Evolutionary conservation across 225 moss, liverwort and hornwort genomes (phyloP).

Genomic region (Marchantia paleacea): DNA sequence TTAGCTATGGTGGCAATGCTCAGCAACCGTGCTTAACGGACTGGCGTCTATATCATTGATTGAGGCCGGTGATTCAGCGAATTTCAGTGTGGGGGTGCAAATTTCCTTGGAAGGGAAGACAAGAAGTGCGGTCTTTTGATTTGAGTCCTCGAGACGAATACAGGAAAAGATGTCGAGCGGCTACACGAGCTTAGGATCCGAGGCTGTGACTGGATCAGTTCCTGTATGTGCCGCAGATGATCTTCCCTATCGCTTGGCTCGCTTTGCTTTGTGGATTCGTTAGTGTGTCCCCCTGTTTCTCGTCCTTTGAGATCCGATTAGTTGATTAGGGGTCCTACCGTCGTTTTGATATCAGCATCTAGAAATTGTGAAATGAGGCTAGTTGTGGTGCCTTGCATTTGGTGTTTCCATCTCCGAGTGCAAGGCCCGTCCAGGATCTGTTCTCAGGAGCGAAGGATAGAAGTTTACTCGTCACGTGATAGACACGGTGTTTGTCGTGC

Average conservation of each 20-base stretch:
- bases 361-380: not conserved
- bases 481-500: not conserved
- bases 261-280: not conserved
- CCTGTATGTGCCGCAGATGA: constrained; percentile 48
- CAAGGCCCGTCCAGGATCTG: not conserved
- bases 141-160: not conserved
- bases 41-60: not conserved
- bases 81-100: not conserved
- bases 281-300: constrained; percentile 7
- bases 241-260: not conserved
- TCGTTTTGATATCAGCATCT: not conserved
- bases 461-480: too few species aligned
- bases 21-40: not conserved
- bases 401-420: not conserved
- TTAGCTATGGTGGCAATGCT: not conserved
- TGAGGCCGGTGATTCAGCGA: not conserved
- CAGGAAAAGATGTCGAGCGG: constrained; percentile 61
- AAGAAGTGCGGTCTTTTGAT: constrained; percentile 3
- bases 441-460: not conserved
- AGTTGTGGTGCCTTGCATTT: not conserved
- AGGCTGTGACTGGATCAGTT: constrained; percentile 83
- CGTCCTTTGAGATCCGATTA: constrained; percentile 10
- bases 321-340: not conserved
- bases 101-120: not conserved
- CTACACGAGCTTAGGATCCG: constrained; percentile 80